Base-by-base conservation (phyloP, 768 basidiomycete genomes). In the Lactifluus piperatus region DNA sequence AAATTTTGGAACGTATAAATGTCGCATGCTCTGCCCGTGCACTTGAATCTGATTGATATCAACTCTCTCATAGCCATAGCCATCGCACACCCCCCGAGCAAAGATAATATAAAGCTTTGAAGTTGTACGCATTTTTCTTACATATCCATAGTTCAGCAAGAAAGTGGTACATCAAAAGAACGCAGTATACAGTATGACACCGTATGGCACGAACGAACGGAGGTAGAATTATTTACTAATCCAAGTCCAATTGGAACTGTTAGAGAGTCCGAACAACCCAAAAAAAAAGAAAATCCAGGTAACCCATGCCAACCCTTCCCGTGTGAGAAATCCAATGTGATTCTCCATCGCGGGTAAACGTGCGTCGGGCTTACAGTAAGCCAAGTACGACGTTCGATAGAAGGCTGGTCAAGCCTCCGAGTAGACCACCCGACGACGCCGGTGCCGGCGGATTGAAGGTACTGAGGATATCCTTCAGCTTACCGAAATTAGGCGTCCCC, bases 401-500 rank as follows among this genome's bases (percentile, higher is more conserved):
- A 29, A 56, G 7, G 32, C 20, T 20, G 27, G 41, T 26, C 11
- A 44, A 16, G 30, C 2, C 3, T 4, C 30, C 43, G 1, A 51
- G 10, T 18, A 60, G 29, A 14, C 43, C 8, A 6, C 32, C 26
- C 39, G 36, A n/a, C 24, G 43, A 29, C 22, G 27, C 14, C 3
- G 20, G 45, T 10, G 5, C 13, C 8, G 50, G 41, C 9, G 51
- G 57, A 5, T 5, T 10, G 34, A 16, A 44, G 27, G 29, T 7
- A 22, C 60, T 58, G 8, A 72, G 64, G 48, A 72, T 63, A 13
- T 58, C 52, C 64, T 68, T 68, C 57, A 72, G 51, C 59, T 68
- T 66, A 29, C 62, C 64, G 54, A 72, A 71, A 66, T 71, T 64
- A 3, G 71, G 71, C n/a, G 71, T 71, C 20, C 72, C 71, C 2